Base-by-base conservation (phyloP, 331 rosid genomes). In the Telfairia occidentalis region DNA sequence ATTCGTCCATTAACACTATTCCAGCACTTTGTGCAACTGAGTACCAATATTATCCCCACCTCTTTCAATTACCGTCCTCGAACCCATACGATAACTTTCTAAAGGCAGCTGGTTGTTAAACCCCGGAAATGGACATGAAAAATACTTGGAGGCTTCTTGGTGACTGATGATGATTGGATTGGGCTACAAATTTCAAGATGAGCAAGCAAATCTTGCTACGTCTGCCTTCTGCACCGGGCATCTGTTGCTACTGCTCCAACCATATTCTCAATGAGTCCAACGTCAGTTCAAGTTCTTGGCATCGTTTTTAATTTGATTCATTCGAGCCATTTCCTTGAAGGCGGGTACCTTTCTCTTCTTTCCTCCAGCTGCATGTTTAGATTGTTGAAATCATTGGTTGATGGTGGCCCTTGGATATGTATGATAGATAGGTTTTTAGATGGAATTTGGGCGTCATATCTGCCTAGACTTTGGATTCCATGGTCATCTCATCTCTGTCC, bases 101-200 rank as follows among this genome's bases (percentile, higher is more conserved):
- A 77, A 90, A 90, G 86, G 97, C 94, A 5, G 90, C 92, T 16
- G 94, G 97, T 53, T 90, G 96, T 60, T 90, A 76, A 86, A 74
- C 52, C 3, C 5, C 63, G 23, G 43, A 23, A 78, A 59, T 32
- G 73, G 76, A 13, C 29, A 46, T 1, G 19, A 69, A 69, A 69
- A 43, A 69, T 7, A 42, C 37, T 35, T 15, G 12, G 23, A 45
- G 42, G 38, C 53, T 15, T 43, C 58, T 26, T 9, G 50, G 50
- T 9, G 72, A 6, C 30, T 9, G n/a, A n/a, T 65, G 49, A 65
- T 37, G 49, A 65, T 21, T 37, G 49, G n/a, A n/a, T n/a, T n/a
- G n/a, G n/a, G 49, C 19, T 37, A 19, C 5, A 37, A 19, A 19
- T 65, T 67, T 42, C 35, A 21, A 66, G 73, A 30, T 65, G 32